Base-by-base conservation (phyloP, 2,329 filamentous ascomycete genomes). In the Aspergillus transmontanensis region DNA sequence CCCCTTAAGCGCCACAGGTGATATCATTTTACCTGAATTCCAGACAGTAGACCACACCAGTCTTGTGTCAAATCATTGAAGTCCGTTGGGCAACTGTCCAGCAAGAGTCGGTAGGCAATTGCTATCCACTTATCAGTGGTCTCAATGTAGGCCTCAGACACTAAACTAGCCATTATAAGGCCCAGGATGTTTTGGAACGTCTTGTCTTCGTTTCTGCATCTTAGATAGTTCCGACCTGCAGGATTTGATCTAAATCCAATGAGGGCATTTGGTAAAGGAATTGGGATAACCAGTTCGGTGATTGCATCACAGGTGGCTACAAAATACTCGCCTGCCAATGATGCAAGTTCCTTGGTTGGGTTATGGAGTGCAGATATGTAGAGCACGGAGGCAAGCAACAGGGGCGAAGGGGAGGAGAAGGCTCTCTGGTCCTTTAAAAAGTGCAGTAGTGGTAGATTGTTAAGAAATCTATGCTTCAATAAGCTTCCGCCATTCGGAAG, bases 121-220 rank as follows among this genome's bases (percentile, higher is more conserved):
- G 72, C 71, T 51, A 74, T 74, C 72, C 72, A 74, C n/a, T 66
- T 68, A 4, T 69, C 72, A 10, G 72, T 74, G 0, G 70, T 63
- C 43, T 69, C 65, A 16, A 74, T 63, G 53, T 71, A 73, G 10
- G 70, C 72, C 56, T 74, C 72, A 6, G 70, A 74, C 55, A 72
- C 69, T n/a, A 74, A 59, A 45, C 71, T 74, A 19, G 72, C 72
- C 72, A 74, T 74, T 9, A 74, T 68, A 10, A 74, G 58, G 7
- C 72, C 72, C 14, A 74, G 67, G 10, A 73, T 74, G 28, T 74
- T 64, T 16, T 73, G 68, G 21, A 72, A 74, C 2, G 61, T 65
- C 30, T 60, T 61, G 11, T 66, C 45, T n/a, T 65, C 65, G 23
- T 61, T 62, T 5, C 41, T 51, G 51, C 41, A 50, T 6, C 56